These are phyloP conservation scores for Wickerhamomyces chambardii DNA, from an alignment of 805 yeast species.

Conservation along the genomic window DNA sequence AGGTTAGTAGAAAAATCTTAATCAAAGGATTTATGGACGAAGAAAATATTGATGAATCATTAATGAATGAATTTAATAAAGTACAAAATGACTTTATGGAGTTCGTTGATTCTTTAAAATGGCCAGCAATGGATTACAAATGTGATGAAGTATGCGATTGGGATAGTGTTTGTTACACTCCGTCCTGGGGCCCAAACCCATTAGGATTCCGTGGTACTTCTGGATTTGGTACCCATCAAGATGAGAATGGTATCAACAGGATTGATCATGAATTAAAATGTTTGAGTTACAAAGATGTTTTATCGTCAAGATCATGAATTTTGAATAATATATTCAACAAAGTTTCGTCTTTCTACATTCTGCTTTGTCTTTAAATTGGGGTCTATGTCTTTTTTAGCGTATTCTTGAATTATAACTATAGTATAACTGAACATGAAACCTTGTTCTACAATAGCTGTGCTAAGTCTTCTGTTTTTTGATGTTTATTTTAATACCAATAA, in stretches of 20 bases:
- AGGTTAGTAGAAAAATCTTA: conserved; percentile 19
- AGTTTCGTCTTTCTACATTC: no score
- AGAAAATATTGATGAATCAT: conserved; percentile 4
- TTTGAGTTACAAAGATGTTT: conserved; percentile 6
- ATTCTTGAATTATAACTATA: no score
- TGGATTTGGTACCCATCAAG: conserved; percentile 15
- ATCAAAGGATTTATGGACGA: conserved; percentile 9
- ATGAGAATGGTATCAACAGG: conserved; percentile 14
- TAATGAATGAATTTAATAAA: conserved; percentile 4
- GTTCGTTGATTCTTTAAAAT: conserved; percentile 24
- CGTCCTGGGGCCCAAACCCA: conserved; percentile 56
- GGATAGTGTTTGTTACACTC: conserved; percentile 46
- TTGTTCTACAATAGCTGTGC: no score
- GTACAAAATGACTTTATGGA: conserved; percentile 2
- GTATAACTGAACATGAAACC: no score
- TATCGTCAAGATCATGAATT: no score
- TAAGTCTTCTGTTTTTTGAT: no score
- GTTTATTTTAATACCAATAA: no score
- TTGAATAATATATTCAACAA: no score
- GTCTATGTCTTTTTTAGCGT: no score
- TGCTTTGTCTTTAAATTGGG: no score
- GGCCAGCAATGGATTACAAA: conserved; percentile 29
- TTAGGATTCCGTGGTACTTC: conserved; percentile 27
- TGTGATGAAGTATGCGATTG: conserved; percentile 32
- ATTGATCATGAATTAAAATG: conserved; percentile 12